These are phyloP conservation scores for Thelonectria olida DNA, from an alignment of 2,329 filamentous ascomycete genomes.

Conservation along the genomic window DNA sequence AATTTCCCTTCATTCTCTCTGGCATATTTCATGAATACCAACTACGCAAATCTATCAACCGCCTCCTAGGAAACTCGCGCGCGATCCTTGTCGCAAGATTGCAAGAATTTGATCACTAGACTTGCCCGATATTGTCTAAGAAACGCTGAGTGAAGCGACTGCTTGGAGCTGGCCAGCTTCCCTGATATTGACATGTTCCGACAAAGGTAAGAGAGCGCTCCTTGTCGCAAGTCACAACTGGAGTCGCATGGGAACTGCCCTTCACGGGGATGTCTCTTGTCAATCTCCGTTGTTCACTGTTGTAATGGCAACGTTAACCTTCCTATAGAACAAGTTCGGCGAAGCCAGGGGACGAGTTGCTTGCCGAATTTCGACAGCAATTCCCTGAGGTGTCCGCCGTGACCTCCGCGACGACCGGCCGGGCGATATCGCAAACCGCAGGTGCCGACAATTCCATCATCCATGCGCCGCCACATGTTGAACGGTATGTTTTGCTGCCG, in stretches of 20 bases:
- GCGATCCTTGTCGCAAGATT: conserved; percentile 17
- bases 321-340: conserved; percentile 74
- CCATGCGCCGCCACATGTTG: conserved; percentile 34
- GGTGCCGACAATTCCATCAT: conserved; percentile 37
- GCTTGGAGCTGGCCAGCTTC: conserved; percentile 30
- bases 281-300: background rate
- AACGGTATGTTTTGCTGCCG: conserved; percentile 39
- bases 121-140: conserved; percentile 20
- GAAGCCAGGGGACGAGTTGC: conserved; percentile 86
- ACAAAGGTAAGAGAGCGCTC: conserved; percentile 37
- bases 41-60: background rate
- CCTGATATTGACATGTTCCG: conserved; percentile 41
- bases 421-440: conserved; percentile 48
- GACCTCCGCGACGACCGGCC: conserved; percentile 55
- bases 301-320: background rate
- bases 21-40: conserved; percentile 23
- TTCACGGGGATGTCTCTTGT: background rate
- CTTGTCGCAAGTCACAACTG: background rate
- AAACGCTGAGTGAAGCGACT: conserved; percentile 24
- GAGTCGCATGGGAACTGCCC: background rate
- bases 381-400: conserved; percentile 78
- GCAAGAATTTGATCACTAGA: conserved; percentile 8
- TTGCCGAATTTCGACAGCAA: conserved; percentile 83
- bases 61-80: conserved; percentile 17
- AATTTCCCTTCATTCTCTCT: conserved; percentile 10